phyloP scores from a whole-genome alignment of 2,329 filamentous ascomycete genomes.

The Aureobasidium sp. region DNA sequence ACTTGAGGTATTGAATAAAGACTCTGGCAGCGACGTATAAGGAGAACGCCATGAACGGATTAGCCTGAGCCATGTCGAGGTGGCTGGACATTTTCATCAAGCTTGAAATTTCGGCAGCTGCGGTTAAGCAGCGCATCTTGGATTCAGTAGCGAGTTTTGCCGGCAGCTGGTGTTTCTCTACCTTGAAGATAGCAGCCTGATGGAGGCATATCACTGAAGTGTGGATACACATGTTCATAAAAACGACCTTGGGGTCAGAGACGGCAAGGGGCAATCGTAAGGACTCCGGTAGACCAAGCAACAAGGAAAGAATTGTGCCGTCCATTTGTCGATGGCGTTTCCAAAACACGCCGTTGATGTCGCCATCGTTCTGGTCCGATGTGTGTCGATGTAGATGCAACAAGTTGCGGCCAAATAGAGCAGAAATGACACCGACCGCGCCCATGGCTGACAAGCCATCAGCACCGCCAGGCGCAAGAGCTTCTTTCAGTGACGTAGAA shows the following conservation, averaged over 20 bases:
- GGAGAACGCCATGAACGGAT: conserved; percentile 91
- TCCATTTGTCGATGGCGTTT: conserved; percentile 85
- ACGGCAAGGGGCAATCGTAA: conserved; percentile 73
- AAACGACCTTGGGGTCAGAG: conserved; percentile 75
- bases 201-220: conserved; percentile 96
- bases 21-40: conserved; percentile 93
- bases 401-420: conserved; percentile 83
- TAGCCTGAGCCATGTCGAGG: conserved; percentile 84
- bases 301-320: conserved; percentile 80
- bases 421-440: conserved; percentile 76
- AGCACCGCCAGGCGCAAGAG: conserved; percentile 64
- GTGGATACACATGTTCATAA: conserved; percentile 94
- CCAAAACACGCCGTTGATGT: conserved; percentile 93
- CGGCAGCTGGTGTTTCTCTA: conserved; percentile 77
- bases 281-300: conserved; percentile 70
- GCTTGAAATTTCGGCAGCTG: conserved; percentile 85
- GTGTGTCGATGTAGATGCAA: conserved; percentile 70
- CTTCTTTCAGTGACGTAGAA: conserved; percentile 62
- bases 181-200: conserved; percentile 95
- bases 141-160: conserved; percentile 76
- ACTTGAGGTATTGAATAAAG: conserved; percentile 95
- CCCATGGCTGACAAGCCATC: conserved; percentile 69
- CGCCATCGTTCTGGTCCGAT: conserved; percentile 70
- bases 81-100: conserved; percentile 96
- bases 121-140: conserved; percentile 86